phyloP scores from a whole-genome alignment of 2,329 filamentous ascomycete species.

The Aspergillus nomiae region DNA sequence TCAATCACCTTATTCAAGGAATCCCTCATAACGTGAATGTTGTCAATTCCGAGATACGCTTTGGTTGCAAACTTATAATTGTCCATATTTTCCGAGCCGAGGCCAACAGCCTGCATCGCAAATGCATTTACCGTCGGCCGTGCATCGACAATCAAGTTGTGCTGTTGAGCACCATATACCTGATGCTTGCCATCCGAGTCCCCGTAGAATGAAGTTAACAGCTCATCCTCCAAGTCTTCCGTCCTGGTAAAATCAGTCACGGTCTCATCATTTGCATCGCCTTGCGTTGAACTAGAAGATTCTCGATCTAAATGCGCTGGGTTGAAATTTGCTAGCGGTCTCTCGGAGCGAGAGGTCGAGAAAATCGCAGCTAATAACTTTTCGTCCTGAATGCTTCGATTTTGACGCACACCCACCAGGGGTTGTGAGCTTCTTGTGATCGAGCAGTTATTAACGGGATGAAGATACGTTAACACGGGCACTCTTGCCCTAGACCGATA shows the following conservation, averaged over 20 bases:
- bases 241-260: slow-evolving; percentile 61
- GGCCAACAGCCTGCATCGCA: slow-evolving; percentile 89
- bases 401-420: slow-evolving; percentile 78
- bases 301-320: slow-evolving; percentile 45
- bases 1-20: slow-evolving; percentile 87
- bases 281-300: slow-evolving; percentile 51
- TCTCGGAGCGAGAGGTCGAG: slow-evolving; percentile 63
- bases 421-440: slow-evolving; percentile 96
- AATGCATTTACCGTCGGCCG: slow-evolving; percentile 91
- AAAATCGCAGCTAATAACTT: slow-evolving; percentile 92
- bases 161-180: slow-evolving; percentile 89
- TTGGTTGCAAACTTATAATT: slow-evolving; percentile 92
- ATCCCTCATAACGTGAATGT: slow-evolving; percentile 96
- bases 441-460: slow-evolving; percentile 93
- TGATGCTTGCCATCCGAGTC: slow-evolving; percentile 64
- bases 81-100: slow-evolving; percentile 97
- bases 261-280: slow-evolving; percentile 43
- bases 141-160: slow-evolving; percentile 94
- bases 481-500: slow-evolving; percentile 90
- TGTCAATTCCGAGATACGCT: slow-evolving; percentile 92
- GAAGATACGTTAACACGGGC: slow-evolving; percentile 89
- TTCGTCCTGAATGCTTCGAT: slow-evolving; percentile 94
- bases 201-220: slow-evolving; percentile 57
- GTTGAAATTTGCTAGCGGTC: slow-evolving; percentile 43
- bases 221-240: slow-evolving; percentile 69